A percentile compares a stretch with the other conserved stretches of the same genome.
Conservation (phyloP, 2,329 filamentous ascomycete species). For the Pseudogymnoascus sp. region DNA sequence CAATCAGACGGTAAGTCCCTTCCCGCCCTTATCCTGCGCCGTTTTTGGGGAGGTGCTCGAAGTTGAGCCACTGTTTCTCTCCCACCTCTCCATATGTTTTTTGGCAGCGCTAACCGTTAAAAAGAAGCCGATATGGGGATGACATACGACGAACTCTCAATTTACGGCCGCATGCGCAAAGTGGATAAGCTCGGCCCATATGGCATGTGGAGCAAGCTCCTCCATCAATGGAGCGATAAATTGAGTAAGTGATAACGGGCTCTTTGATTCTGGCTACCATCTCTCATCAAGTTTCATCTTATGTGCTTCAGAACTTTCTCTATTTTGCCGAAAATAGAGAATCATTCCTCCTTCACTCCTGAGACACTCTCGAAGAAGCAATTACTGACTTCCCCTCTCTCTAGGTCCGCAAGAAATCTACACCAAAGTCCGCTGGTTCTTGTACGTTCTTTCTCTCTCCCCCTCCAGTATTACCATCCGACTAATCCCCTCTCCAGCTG, state of each 20-base stretch:
- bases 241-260: slow-evolving; percentile 36
- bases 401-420: slow-evolving; percentile 19
- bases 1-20: slow-evolving; percentile 31
- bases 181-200: slow-evolving; percentile 39
- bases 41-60: slow-evolving; percentile 9
- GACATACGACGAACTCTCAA: slow-evolving; percentile 39
- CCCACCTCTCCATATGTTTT: background rate
- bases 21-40: background rate
- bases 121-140: slow-evolving; percentile 43
- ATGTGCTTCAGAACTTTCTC: background rate
- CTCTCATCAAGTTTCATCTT: background rate
- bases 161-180: slow-evolving; percentile 37
- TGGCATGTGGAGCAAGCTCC: slow-evolving; percentile 37
- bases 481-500: background rate
- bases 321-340: background rate
- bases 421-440: background rate
- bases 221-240: slow-evolving; percentile 37
- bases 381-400: slow-evolving; percentile 12
- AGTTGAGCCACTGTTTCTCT: slow-evolving; percentile 27
- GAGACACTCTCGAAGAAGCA: slow-evolving; percentile 27
- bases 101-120: background rate
- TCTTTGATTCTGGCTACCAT: slow-evolving; percentile 25
- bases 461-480: background rate
- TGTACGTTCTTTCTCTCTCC: background rate
- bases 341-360: slow-evolving; percentile 18